These are phyloP conservation scores for Clarireedia monteithiana DNA, from an alignment of 2,329 filamentous ascomycete species.

Conservation along the genomic window DNA sequence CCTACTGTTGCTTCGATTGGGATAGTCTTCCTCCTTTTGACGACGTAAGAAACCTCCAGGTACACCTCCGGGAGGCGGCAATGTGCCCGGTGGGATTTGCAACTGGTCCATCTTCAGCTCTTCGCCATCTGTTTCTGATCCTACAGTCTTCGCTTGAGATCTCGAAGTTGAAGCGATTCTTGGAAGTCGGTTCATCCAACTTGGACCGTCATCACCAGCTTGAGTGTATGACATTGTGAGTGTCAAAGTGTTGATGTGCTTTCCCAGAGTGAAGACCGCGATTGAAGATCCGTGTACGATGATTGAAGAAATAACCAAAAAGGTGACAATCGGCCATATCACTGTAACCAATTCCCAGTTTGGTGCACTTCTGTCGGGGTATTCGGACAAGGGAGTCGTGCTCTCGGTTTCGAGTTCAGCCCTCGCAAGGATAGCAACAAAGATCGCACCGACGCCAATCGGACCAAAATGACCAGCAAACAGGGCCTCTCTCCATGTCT, in stretches of 20 bases:
- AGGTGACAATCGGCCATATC: constrained; percentile 94
- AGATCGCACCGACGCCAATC: constrained; percentile 94
- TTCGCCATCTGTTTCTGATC: constrained; percentile 69
- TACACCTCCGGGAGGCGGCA: constrained; percentile 65
- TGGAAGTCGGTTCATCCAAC: constrained; percentile 92
- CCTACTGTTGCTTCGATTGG: constrained; percentile 46
- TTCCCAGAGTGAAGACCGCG: constrained; percentile 93
- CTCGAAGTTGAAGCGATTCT: constrained; percentile 59
- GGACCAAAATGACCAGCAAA: constrained; percentile 98
- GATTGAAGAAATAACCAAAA: constrained; percentile 90
- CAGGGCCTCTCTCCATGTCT: constrained; percentile 93
- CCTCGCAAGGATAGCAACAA: constrained; percentile 84
- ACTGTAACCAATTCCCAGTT: constrained; percentile 68
- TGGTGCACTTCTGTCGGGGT: constrained; percentile 44
- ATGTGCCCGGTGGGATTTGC: constrained; percentile 54
- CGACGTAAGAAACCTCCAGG: constrained; percentile 74
- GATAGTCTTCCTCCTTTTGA: constrained; percentile 67
- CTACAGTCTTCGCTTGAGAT: constrained; percentile 72
- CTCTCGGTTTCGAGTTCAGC: constrained; percentile 74
- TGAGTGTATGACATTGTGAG: constrained; percentile 95
- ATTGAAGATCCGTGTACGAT: constrained; percentile 96
- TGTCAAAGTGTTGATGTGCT: constrained; percentile 93
- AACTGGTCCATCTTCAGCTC: constrained; percentile 50
- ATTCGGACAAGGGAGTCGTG: constrained; percentile 62
- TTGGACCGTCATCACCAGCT: constrained; percentile 77